Conservation (phyloP, 2,329 filamentous ascomycete species). For the Coniochaeta ligniaria region DNA sequence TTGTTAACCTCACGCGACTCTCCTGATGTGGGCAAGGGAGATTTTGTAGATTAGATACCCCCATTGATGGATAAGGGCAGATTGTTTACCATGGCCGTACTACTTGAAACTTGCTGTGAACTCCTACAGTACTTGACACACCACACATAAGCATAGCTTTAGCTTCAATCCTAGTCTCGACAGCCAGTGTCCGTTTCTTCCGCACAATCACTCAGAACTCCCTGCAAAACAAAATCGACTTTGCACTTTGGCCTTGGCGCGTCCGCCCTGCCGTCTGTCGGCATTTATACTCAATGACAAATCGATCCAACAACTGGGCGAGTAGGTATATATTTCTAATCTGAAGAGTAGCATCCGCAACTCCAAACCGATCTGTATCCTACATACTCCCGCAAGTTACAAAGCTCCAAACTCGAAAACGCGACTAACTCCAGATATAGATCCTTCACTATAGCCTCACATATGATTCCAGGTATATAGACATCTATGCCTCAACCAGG, state of each 20-base stretch:
- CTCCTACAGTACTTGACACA: background rate
- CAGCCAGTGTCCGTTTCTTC: too few relatives aligned
- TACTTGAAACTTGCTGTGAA: background rate
- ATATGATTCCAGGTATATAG: background rate
- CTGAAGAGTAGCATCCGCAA: background rate
- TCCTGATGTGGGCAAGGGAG: background rate
- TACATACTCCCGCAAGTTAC: background rate
- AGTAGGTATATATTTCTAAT: background rate
- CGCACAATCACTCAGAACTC: background rate
- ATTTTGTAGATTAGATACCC: conserved; percentile 16
- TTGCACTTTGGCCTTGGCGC: too few relatives aligned
- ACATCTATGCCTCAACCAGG: background rate
- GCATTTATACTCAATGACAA: too few relatives aligned
- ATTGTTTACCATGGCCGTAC: background rate
- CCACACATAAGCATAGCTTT: background rate
- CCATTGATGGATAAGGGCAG: conserved; percentile 4
- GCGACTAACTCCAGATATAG: background rate
- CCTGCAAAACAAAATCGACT: background rate
- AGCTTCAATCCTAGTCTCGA: too few relatives aligned
- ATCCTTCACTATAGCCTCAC: background rate
- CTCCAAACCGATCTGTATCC: background rate
- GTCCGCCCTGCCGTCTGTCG: too few relatives aligned
- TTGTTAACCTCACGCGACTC: background rate
- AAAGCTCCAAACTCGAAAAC: background rate
- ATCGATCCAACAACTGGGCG: too few relatives aligned